phyloP scores from a whole-genome alignment of 306 rosid genomes.

The Prunus campanulata region DNA sequence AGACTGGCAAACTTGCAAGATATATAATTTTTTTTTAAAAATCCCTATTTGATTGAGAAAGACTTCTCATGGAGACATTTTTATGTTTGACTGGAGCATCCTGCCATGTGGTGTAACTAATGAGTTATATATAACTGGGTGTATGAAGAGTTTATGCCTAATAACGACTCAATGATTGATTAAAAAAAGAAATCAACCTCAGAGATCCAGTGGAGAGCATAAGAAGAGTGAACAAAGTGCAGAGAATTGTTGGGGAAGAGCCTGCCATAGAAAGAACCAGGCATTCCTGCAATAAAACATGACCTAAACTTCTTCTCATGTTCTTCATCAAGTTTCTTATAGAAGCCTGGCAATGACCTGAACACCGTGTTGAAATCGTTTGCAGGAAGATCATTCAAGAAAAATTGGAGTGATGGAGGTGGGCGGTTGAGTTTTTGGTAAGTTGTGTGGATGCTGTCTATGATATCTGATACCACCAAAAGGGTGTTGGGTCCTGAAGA shows the following conservation, averaged over 20 bases:
- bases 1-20: too few species aligned
- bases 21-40: too few species aligned
- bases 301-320: slow-evolving; percentile 6
- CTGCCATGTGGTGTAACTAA: too few species aligned
- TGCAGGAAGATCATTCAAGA: slow-evolving; percentile 43
- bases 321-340: not conserved
- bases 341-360: slow-evolving; percentile 31
- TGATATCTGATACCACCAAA: slow-evolving; percentile 7
- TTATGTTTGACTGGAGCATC: too few species aligned
- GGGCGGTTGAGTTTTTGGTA: not conserved
- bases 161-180: not conserved
- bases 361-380: slow-evolving; percentile 50
- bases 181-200: slow-evolving; percentile 8
- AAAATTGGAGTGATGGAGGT: slow-evolving; percentile 24
- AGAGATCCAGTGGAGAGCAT: slow-evolving; percentile 43
- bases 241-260: slow-evolving; percentile 40
- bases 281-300: slow-evolving; percentile 41
- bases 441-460: not conserved
- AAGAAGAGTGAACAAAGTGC: slow-evolving; percentile 42
- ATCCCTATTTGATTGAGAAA: too few species aligned
- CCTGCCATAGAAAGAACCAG: slow-evolving; percentile 50
- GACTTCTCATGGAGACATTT: too few species aligned
- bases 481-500: slow-evolving; percentile 37
- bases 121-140: too few species aligned
- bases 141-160: too few species aligned